Conservation (phyloP, 345 rosid genomes). For the Populus euphratica region DNA sequence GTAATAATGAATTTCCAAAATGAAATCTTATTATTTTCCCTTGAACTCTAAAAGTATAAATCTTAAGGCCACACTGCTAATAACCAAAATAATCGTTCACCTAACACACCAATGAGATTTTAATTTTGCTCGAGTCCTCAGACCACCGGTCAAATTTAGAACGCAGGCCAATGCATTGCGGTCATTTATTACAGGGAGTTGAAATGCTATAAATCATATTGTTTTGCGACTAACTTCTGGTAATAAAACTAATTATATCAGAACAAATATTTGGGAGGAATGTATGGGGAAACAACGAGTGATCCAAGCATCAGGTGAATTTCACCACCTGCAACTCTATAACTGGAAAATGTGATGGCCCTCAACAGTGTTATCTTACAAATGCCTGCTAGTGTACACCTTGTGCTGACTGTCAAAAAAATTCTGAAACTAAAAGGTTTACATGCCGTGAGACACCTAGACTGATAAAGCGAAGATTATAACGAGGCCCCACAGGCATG, state of each 20-base stretch:
- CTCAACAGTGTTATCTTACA: slow-evolving; percentile 19
- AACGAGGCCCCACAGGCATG: neutral
- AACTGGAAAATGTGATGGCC: neutral
- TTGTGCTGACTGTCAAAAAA: neutral
- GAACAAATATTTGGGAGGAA: neutral
- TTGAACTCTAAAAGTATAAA: too few species aligned
- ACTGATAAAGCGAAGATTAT: neutral
- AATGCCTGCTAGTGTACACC: neutral
- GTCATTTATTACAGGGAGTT: neutral
- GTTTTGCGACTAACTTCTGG: neutral
- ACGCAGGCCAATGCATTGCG: too few species aligned
- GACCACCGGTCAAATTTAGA: neutral
- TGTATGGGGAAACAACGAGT: too few species aligned
- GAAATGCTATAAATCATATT: neutral
- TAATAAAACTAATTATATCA: neutral
- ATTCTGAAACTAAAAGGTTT: neutral
- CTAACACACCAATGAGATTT: neutral
- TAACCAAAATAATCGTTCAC: neutral
- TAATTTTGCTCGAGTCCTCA: neutral
- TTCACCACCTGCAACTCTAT: neutral
- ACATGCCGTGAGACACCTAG: neutral
- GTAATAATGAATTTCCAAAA: too few species aligned
- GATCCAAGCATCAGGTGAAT: neutral
- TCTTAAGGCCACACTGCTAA: neutral
- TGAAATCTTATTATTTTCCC: too few species aligned